Evolutionary conservation across 192 early-diverging fungal genomes (phyloP).

Genomic region (Coemansia sp.): DNA sequence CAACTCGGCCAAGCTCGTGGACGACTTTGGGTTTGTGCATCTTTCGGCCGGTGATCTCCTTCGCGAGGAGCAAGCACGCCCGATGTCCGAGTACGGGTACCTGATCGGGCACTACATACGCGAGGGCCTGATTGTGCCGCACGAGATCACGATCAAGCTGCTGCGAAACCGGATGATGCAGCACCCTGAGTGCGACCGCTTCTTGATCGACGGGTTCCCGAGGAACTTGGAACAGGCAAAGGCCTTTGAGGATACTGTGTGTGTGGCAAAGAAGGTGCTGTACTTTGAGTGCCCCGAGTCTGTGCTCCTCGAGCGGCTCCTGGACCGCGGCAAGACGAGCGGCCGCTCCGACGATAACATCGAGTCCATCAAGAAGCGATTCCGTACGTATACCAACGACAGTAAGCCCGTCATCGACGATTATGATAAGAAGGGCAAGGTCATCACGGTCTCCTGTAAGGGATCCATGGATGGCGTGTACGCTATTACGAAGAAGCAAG

Average conservation of each 20-base stretch:
- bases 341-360: slow-evolving; percentile 95
- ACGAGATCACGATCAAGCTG: slow-evolving; percentile 90
- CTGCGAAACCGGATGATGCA: slow-evolving; percentile 87
- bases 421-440: slow-evolving; percentile 74
- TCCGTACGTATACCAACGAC: slow-evolving; percentile 79
- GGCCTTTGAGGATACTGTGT: slow-evolving; percentile 87
- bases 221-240: slow-evolving; percentile 88
- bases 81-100: slow-evolving; percentile 82
- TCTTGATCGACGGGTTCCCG: slow-evolving; percentile 98
- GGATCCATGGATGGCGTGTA: slow-evolving; percentile 70
- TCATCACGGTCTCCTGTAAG: slow-evolving; percentile 70
- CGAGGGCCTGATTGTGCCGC: slow-evolving; percentile 74
- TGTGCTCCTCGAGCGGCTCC: slow-evolving; percentile 82
- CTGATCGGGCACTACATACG: slow-evolving; percentile 64
- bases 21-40: slow-evolving; percentile 92
- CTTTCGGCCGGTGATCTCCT: slow-evolving; percentile 96
- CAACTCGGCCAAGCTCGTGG: slow-evolving; percentile 82
- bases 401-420: slow-evolving; percentile 90
- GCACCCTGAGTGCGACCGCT: slow-evolving; percentile 62
- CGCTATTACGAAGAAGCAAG: slow-evolving; percentile 54
- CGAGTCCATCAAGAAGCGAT: slow-evolving; percentile 94
- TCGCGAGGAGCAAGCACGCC: slow-evolving; percentile 83
- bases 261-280: slow-evolving; percentile 70
- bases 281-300: slow-evolving; percentile 97
- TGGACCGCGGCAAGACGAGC: slow-evolving; percentile 92